These are phyloP conservation scores for Ascochyta koolunga DNA, from an alignment of 2,329 filamentous ascomycete genomes.

Conservation along the genomic window DNA sequence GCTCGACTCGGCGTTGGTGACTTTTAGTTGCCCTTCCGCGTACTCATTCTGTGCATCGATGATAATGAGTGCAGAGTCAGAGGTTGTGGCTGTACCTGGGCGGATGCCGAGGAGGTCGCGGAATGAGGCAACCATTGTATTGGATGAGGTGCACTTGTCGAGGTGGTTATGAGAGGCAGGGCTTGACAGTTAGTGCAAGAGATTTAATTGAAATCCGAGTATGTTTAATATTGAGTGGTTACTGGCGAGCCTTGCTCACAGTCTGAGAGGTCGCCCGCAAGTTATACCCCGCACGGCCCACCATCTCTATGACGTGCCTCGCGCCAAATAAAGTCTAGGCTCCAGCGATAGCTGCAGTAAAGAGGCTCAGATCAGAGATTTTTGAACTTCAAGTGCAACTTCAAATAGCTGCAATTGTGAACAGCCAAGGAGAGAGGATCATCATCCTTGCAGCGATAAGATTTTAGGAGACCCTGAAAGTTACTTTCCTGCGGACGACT, in stretches of 20 bases:
- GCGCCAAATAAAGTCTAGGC: slow-evolving; percentile 7
- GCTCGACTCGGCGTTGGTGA: slow-evolving; percentile 59
- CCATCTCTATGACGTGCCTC: slow-evolving; percentile 8
- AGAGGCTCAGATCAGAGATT: not conserved
- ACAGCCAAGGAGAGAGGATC: not conserved
- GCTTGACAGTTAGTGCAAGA: not conserved
- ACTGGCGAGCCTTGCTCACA: not conserved
- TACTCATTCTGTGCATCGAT: slow-evolving; percentile 77
- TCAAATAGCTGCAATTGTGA: no score
- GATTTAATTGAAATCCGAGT: not conserved
- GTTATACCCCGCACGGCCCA: slow-evolving; percentile 12
- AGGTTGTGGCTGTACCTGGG: slow-evolving; percentile 61
- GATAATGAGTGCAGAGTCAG: slow-evolving; percentile 68
- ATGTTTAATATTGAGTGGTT: not conserved
- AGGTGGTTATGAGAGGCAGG: not conserved
- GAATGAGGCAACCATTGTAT: slow-evolving; percentile 48
- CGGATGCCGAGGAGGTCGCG: slow-evolving; percentile 61
- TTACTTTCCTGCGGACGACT: not conserved
- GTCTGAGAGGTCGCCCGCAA: not conserved
- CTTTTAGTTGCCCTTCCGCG: slow-evolving; percentile 62
- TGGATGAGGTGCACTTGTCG: not conserved
- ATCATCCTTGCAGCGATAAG: not conserved
- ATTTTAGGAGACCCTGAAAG: not conserved
- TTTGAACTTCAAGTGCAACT: no score
- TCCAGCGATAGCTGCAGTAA: not conserved